A percentile compares a stretch with the other conserved stretches of the same genome.
Conservation (phyloP, 805 yeast species). For the Candida michaelii region DNA sequence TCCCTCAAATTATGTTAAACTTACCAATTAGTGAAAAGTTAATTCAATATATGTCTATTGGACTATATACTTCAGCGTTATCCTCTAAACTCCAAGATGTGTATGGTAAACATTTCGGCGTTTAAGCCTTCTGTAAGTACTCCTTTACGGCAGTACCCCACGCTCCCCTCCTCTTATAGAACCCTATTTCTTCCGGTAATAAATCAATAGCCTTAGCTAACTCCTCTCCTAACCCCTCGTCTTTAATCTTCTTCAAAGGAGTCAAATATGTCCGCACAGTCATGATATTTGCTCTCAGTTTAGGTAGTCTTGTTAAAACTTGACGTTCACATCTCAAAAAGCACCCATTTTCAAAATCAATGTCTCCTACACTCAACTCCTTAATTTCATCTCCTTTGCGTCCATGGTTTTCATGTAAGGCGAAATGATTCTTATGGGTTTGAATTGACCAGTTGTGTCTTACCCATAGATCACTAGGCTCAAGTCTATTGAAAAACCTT, state of each 20-base stretch:
- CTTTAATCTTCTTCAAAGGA: constrained; percentile 27
- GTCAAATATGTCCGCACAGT: constrained; percentile 38
- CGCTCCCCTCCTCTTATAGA: constrained; percentile 33
- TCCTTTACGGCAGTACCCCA: constrained; percentile 42
- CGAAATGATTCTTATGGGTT: constrained; percentile 44
- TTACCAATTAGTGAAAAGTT: constrained; percentile 15
- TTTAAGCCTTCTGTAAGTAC: no score
- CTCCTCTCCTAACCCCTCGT: constrained; percentile 33
- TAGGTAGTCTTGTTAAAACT: constrained; percentile 35
- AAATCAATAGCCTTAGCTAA: constrained; percentile 33
- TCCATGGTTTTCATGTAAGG: constrained; percentile 31
- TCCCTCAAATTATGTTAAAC: constrained; percentile 83
- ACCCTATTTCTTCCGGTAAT: constrained; percentile 38
- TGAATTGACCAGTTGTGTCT: constrained; percentile 74
- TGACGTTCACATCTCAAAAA: constrained; percentile 40
- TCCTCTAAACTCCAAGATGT: no score
- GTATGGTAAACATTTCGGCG: no score
- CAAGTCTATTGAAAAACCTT: constrained; percentile 58
- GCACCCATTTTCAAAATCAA: constrained; percentile 35
- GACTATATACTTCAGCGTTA: no score
- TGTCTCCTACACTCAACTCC: constrained; percentile 24
- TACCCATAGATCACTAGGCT: constrained; percentile 54
- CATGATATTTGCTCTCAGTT: constrained; percentile 35
- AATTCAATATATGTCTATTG: neutral
- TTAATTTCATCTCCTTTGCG: constrained; percentile 27